Percentiles rank a stretch among this genome's conserved stretches.
phyloP scores from a whole-genome alignment of 305 asterid species.

The Fraxinus latifolia region DNA sequence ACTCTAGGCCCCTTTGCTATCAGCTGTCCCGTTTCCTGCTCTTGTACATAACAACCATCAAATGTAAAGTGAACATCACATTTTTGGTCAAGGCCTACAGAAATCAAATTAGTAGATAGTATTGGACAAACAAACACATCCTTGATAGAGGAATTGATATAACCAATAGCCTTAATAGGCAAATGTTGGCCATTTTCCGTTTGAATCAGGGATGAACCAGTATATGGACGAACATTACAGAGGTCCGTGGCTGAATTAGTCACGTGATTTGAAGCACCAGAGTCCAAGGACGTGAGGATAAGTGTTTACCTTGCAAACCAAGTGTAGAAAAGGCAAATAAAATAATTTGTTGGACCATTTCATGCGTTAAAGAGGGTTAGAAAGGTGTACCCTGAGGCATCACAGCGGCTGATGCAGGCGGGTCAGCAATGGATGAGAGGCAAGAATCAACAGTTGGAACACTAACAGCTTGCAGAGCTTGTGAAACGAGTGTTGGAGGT shows the following conservation, averaged over 20 bases:
- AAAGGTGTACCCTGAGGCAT: neutral
- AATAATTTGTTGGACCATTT: neutral
- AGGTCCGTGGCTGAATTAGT: neutral
- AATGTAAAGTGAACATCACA: neutral
- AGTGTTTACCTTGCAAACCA: neutral
- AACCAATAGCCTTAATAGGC: neutral
- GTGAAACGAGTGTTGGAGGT: neutral
- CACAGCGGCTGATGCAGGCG: neutral
- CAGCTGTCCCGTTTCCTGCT: neutral
- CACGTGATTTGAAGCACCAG: neutral
- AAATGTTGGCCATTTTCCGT: neutral
- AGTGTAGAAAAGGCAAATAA: neutral
- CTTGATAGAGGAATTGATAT: neutral
- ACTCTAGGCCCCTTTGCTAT: neutral
- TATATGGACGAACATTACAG: neutral
- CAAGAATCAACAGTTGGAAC: neutral
- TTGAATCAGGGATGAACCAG: neutral
- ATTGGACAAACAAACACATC: neutral
- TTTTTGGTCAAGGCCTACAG: neutral
- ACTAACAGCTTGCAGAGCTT: neutral
- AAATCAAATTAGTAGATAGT: neutral
- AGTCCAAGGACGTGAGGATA: neutral
- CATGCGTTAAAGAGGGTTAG: neutral
- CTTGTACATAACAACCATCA: neutral
- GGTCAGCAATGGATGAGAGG: neutral